Base-by-base conservation (phyloP, 768 basidiomycete species). In the Kwoniella dejecticola region DNA sequence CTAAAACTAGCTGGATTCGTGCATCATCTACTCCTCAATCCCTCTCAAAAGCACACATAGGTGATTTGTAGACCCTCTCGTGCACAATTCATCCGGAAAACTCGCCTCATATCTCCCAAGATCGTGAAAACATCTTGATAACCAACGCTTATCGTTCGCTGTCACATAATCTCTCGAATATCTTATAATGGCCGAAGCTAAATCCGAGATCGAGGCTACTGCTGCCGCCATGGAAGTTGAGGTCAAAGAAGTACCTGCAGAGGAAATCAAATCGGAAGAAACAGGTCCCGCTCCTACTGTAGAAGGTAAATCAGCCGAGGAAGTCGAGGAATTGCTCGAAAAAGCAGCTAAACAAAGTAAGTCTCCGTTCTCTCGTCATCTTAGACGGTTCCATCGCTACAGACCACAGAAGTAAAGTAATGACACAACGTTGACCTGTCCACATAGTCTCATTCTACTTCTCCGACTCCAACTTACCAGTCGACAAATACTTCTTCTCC, bases 381-480 rank as follows among this genome's bases (percentile, higher is more conserved):
- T 11, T 45, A 45, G 44, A n/a, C 12, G 4, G 7, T 10, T 30
- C 41, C 50, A 12, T 29, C 17, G 6, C n/a, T n/a, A n/a, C n/a
- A n/a, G n/a, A n/a, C n/a, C 27, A 50, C 48, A 4, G 8, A 23
- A 4, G 38, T 26, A 17, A 10, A 23, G 53, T 57, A 46, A 38
- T 29, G 19, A 48, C n/a, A n/a, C 52, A 41, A 33, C 40, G 15
- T 44, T 40, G 36, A 17, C 29, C 42, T 36, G 15, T n/a, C 15
- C 33, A n/a, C 48, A 11, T 62, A 96, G 94, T 95, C 71, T 90
- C 93, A 76, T 97, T 96, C 80, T 96, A 97, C 82, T 93, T 98
- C 80, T 89, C 89, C 52, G 92, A 95, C 79, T 85, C 91, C n/a
- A 96, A 97, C 80, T 84, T 98, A 54, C 94, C 94, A 1, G 66